Evolutionary conservation across 192 early-diverging fungal genomes (phyloP).

Genomic region (Ramicandelaber brevisporus): DNA sequence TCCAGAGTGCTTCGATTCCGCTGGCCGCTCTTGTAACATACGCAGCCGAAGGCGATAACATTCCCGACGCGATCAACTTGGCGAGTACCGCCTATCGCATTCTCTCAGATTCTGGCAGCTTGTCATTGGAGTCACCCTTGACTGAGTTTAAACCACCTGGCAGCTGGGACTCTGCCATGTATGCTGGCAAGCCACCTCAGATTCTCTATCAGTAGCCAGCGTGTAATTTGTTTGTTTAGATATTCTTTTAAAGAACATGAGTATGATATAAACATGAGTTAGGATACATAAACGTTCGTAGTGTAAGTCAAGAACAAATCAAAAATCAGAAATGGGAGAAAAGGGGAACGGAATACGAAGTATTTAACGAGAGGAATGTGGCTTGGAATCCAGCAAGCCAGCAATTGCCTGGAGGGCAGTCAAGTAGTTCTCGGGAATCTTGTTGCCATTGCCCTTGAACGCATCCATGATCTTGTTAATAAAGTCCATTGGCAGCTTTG

Average conservation of each 20-base stretch:
- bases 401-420: too few species aligned
- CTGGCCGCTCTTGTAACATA: slow-evolving; percentile 24
- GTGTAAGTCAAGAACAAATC: too few species aligned
- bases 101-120: slow-evolving; percentile 6
- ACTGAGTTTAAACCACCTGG: slow-evolving; percentile 8
- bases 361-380: too few species aligned
- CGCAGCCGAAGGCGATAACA: slow-evolving; percentile 52
- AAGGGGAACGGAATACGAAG: too few species aligned
- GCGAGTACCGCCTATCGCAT: slow-evolving; percentile 19
- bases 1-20: slow-evolving; percentile 12
- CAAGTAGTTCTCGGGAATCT: too few species aligned
- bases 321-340: too few species aligned
- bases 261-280: slow-evolving; percentile 1
- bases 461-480: too few species aligned
- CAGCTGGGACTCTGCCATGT: slow-evolving; percentile 17
- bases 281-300: not conserved
- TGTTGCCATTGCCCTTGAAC: too few species aligned
- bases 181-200: slow-evolving; percentile 5
- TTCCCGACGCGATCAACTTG: slow-evolving; percentile 31
- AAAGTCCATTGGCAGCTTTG: too few species aligned
- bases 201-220: slow-evolving; percentile 3
- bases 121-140: slow-evolving; percentile 4
- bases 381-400: too few species aligned
- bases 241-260: slow-evolving; percentile 1
- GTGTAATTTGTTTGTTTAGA: not conserved